A percentile compares a stretch with the other conserved stretches of the same genome.
Evolutionary conservation across 2,329 filamentous ascomycete species (phyloP).

Genomic region (Neofusicoccum kwambonambiense): DNA sequence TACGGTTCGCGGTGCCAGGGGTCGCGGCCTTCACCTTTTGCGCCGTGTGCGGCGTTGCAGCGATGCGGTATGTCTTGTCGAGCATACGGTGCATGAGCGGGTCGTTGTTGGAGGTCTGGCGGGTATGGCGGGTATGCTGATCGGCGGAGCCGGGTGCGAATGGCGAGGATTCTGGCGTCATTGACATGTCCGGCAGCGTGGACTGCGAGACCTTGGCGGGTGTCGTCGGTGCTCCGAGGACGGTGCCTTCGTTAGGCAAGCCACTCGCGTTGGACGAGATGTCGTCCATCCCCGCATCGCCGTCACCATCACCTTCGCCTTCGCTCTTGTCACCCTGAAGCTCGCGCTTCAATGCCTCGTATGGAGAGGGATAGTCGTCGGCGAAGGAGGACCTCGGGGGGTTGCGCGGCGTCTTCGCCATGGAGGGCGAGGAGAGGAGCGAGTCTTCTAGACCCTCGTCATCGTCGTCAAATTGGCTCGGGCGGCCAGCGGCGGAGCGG

Average conservation of each 20-base stretch:
- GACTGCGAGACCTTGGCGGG: slow-evolving; percentile 33
- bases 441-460: slow-evolving; percentile 54
- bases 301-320: slow-evolving; percentile 28
- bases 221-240: slow-evolving; percentile 30
- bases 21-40: slow-evolving; percentile 63
- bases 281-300: background rate
- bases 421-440: slow-evolving; percentile 60
- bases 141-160: slow-evolving; percentile 45
- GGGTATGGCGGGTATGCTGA: slow-evolving; percentile 40
- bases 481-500: slow-evolving; percentile 39
- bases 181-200: slow-evolving; percentile 42
- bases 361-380: slow-evolving; percentile 71
- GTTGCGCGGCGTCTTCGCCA: slow-evolving; percentile 55
- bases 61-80: slow-evolving; percentile 92
- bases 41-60: slow-evolving; percentile 79
- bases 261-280: slow-evolving; percentile 28
- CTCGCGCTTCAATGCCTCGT: slow-evolving; percentile 70
- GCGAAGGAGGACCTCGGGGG: slow-evolving; percentile 46
- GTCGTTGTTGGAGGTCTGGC: slow-evolving; percentile 56
- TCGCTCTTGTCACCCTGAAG: slow-evolving; percentile 48
- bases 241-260: slow-evolving; percentile 25
- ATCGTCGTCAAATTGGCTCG: slow-evolving; percentile 29
- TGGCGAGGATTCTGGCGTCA: slow-evolving; percentile 49
- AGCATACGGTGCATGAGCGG: slow-evolving; percentile 86
- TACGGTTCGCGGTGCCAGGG: slow-evolving; percentile 61